A percentile compares a stretch with the other conserved stretches of the same genome.
These are phyloP conservation scores for Plasmodium blacklocki DNA, from an alignment of 169 alveolate genomes.

Conservation along the genomic window DNA sequence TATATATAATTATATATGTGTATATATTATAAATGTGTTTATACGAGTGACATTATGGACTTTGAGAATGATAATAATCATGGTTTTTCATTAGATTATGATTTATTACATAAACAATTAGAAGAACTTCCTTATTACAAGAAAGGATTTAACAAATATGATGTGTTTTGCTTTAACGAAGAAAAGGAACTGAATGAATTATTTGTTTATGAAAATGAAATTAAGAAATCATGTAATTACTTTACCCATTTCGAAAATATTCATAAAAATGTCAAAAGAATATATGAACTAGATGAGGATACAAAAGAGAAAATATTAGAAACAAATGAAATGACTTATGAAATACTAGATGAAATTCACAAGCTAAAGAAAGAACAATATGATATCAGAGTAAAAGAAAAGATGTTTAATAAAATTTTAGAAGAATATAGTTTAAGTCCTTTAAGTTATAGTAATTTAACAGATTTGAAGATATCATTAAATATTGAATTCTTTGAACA, in stretches of 20 bases:
- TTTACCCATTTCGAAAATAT: slow-evolving; percentile 49
- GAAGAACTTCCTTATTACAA: slow-evolving; percentile 1
- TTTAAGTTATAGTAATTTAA: slow-evolving; percentile 44
- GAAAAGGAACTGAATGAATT: slow-evolving; percentile 35
- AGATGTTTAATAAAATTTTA: slow-evolving; percentile 42
- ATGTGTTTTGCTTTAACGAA: slow-evolving; percentile 31
- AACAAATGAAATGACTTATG: slow-evolving; percentile 45
- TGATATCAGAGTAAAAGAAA: slow-evolving; percentile 55
- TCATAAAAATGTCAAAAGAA: slow-evolving; percentile 18
- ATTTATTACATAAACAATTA: slow-evolving; percentile 4
- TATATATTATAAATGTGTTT: background rate
- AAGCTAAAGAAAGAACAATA: slow-evolving; percentile 45
- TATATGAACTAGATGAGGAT: slow-evolving; percentile 43
- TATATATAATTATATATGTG: no score
- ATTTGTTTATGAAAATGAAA: slow-evolving; percentile 19
- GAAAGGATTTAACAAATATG: slow-evolving; percentile 38
- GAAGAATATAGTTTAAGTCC: slow-evolving; percentile 70
- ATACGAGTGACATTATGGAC: slow-evolving; percentile 29
- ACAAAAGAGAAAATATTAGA: slow-evolving; percentile 25
- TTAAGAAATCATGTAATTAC: slow-evolving; percentile 13
- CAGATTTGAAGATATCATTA: slow-evolving; percentile 59
- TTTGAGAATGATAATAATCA: slow-evolving; percentile 12
- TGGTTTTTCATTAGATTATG: background rate
- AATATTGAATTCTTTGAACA: slow-evolving; percentile 73
- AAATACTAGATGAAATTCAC: slow-evolving; percentile 35